Evolutionary conservation across 371 early-diverging fungal species (phyloP), one percentile per base, ranked within the genome.

Genomic region (Smittium culicis): DNA sequence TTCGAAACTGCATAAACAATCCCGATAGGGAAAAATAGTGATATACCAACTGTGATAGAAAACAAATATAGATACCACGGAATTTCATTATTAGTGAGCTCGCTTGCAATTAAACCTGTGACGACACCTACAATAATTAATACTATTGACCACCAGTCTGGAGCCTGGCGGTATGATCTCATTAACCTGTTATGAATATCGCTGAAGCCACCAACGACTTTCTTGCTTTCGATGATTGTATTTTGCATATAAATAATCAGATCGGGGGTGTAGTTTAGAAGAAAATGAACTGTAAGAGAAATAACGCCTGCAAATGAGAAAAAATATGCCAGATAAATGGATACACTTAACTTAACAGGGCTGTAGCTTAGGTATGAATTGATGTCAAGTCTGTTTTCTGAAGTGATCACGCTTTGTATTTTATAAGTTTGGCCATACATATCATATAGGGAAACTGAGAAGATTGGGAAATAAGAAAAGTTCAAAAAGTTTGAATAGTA

Each of bases 11-110:
- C 90, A 30, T 82, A 80, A 35, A 89, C 78, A 45, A 89, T 88
- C 75, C 89, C 91, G 61, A 91, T 82, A 11, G 94, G 91, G 2
- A 93, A 71, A 20, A 88, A 80, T 73, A 91, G 86, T 33, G 82
- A 77, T 1, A 87, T 79, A 64, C 82, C 82, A 65, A 88, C 81
- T 71, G 79, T 5, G 34, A 30, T 70, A 62, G 64, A 66, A 25
- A 66, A 35, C 31, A 64, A 11, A 25, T 64, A 66, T 63, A 64
- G 11, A 24, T 64, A 66, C 66, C 66, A 66, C 67, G n/a, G 14
- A 25, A 66, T 27, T 30, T 45, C 54, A 64, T 73, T 61, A 30
- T 66, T 29, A 45, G 64, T 76, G 17, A 73, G 68, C 54, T 87
- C 80, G 28, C 84, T 73, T 1, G 70, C 62, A 29, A 82, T 76